These are phyloP conservation scores for Phytophthora foliorum DNA, from an alignment of 352 stramenopile species.

Conservation along the genomic window DNA sequence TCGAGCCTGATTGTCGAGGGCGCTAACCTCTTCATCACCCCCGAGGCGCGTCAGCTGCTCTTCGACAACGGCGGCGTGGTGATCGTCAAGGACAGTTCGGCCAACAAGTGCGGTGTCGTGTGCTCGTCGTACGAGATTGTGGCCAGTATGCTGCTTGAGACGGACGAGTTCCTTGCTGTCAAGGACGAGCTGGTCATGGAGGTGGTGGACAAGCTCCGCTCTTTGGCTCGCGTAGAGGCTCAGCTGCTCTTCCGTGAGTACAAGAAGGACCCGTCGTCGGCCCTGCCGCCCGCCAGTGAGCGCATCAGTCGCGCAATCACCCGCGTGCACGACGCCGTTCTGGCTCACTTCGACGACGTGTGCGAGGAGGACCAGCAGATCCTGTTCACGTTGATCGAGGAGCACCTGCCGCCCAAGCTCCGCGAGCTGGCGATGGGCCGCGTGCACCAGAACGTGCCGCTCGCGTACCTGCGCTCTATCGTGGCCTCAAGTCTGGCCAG, in stretches of 20 bases:
- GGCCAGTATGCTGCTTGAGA: slow-evolving; percentile 96
- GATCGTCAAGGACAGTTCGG: slow-evolving; percentile 98
- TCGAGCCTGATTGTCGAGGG: slow-evolving; percentile 87
- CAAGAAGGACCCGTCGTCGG: slow-evolving; percentile 85
- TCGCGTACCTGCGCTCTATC: slow-evolving; percentile 97
- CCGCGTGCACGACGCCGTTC: slow-evolving; percentile 95
- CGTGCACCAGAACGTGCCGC: slow-evolving; percentile 94
- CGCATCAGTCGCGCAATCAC: slow-evolving; percentile 97
- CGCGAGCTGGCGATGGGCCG: slow-evolving; percentile 94
- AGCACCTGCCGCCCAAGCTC: slow-evolving; percentile 95
- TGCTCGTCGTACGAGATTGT: slow-evolving; percentile 91
- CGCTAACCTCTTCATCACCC: slow-evolving; percentile 90
- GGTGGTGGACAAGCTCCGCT: slow-evolving; percentile 95
- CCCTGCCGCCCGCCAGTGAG: slow-evolving; percentile 94
- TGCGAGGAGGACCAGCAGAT: slow-evolving; percentile 84
- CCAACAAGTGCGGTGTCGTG: slow-evolving; percentile 90
- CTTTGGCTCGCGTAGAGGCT: slow-evolving; percentile 94
- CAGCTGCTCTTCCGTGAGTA: slow-evolving; percentile 99
- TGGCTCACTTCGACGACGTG: slow-evolving; percentile 93
- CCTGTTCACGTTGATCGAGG: slow-evolving; percentile 87
- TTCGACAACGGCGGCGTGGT: slow-evolving; percentile 97
- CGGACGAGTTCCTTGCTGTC: slow-evolving; percentile 97
- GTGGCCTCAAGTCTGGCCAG: slow-evolving; percentile 96
- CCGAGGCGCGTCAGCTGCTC: slow-evolving; percentile 89
- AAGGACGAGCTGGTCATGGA: slow-evolving; percentile 95